Evolutionary conservation across 768 basidiomycete genomes (phyloP).

Genomic region (Russula brevipes): DNA sequence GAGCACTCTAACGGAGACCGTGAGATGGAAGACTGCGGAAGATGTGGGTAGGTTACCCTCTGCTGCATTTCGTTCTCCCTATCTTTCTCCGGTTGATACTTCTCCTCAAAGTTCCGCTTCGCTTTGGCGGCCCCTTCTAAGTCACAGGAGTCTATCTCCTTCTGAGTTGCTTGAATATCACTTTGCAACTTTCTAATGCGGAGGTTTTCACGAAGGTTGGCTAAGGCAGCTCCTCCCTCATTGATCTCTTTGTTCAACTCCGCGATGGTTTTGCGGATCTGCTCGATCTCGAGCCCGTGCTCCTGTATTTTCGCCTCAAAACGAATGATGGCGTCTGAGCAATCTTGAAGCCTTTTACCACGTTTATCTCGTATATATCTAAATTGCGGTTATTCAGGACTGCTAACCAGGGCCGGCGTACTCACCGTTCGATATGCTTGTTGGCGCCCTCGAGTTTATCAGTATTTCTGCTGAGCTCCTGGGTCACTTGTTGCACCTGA

Average conservation of each 20-base stretch:
- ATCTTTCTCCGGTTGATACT: constrained; percentile 66
- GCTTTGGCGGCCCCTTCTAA: constrained; percentile 84
- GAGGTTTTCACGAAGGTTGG: constrained; percentile 78
- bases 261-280: constrained; percentile 42
- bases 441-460: constrained; percentile 60
- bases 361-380: constrained; percentile 76
- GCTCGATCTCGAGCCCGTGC: constrained; percentile 38
- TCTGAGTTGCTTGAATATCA: constrained; percentile 62
- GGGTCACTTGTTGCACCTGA: constrained; percentile 50
- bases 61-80: constrained; percentile 68
- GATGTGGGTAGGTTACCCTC: constrained; percentile 42
- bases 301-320: constrained; percentile 44
- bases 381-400: not conserved
- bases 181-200: constrained; percentile 63
- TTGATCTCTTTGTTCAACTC: constrained; percentile 74
- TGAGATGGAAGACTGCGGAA: constrained; percentile 2
- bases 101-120: constrained; percentile 75
- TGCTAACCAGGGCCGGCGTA: not conserved
- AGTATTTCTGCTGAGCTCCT: constrained; percentile 60
- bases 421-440: constrained; percentile 61
- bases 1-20: constrained; percentile 52
- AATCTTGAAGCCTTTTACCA: constrained; percentile 54
- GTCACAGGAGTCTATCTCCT: constrained; percentile 69
- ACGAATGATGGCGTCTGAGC: constrained; percentile 47
- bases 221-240: constrained; percentile 61